Evolutionary conservation across 495 filamentous ascomycete species (phyloP).

Genomic region (Elaphomyces granulatus): DNA sequence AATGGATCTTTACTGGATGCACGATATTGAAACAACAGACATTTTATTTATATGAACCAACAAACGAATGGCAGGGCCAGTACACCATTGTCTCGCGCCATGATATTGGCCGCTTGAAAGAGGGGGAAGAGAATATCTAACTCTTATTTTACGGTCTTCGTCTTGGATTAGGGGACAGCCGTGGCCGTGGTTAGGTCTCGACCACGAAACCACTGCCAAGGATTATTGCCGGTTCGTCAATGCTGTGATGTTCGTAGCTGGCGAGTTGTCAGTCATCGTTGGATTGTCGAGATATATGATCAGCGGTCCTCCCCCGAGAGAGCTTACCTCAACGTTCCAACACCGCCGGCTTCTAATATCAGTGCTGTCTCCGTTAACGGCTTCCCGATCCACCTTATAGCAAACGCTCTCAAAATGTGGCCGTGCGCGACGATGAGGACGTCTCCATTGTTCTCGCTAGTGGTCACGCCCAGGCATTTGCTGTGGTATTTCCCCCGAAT

Average conservation of each 20-base stretch:
- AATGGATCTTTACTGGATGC: too few relatives aligned
- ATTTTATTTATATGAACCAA: too few relatives aligned
- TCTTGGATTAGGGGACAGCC: too few relatives aligned
- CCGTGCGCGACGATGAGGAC: conserved; percentile 67
- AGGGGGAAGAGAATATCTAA: too few relatives aligned
- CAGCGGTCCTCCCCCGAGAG: too few relatives aligned
- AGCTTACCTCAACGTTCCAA: conserved; percentile 57
- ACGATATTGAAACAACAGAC: too few relatives aligned
- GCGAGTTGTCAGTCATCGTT: conserved; percentile 7
- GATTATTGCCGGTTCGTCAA: conserved; percentile 57
- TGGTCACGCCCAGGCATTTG: conserved; percentile 20
- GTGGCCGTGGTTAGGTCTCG: conserved; percentile 14
- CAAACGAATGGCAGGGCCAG: too few relatives aligned
- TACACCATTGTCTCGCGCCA: too few relatives aligned
- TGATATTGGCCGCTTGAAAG: too few relatives aligned
- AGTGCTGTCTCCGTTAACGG: conserved; percentile 40
- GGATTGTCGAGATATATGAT: too few relatives aligned
- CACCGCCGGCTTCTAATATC: conserved; percentile 64
- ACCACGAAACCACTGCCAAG: conserved; percentile 40
- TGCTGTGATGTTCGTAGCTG: conserved; percentile 53
- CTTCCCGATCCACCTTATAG: conserved; percentile 71
- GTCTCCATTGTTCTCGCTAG: conserved; percentile 38
- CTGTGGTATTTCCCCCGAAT: conserved; percentile 47
- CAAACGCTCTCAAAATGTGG: conserved; percentile 78
- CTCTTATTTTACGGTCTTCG: too few relatives aligned